Percentiles rank a stretch among this genome's conserved stretches.
Conservation (phyloP, 2,329 filamentous ascomycete genomes). For the Thielaviopsis punctulata region DNA sequence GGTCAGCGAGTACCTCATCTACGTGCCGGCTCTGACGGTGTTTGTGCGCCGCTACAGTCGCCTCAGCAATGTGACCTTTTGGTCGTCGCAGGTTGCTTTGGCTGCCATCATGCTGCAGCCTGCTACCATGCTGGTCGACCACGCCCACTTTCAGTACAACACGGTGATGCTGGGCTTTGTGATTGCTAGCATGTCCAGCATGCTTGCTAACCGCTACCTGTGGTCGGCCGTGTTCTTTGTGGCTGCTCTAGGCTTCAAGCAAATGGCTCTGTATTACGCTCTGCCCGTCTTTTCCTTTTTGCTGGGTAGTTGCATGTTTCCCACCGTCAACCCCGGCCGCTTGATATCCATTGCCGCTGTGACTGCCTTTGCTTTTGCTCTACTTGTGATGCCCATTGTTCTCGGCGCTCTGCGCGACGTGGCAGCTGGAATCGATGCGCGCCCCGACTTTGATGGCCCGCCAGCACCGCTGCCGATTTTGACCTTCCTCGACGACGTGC, state of each 20-base stretch:
- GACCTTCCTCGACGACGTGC: constrained; percentile 35
- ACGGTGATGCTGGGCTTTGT: constrained; percentile 94
- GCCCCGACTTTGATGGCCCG: constrained; percentile 9
- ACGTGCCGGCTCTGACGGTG: constrained; percentile 68
- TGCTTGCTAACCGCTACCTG: constrained; percentile 66
- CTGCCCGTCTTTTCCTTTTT: constrained; percentile 85
- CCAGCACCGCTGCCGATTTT: constrained; percentile 36
- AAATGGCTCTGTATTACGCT: constrained; percentile 97
- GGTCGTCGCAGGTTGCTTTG: constrained; percentile 71
- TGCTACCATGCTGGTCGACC: constrained; percentile 76
- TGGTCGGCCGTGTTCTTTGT: constrained; percentile 95
- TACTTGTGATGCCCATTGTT: constrained; percentile 61
- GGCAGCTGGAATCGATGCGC: constrained; percentile 35
- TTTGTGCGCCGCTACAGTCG: constrained; percentile 71
- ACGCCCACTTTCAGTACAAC: constrained; percentile 96
- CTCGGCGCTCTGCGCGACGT: constrained; percentile 53
- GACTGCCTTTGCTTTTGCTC: constrained; percentile 54
- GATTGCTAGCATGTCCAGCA: constrained; percentile 71
- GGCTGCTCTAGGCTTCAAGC: constrained; percentile 86
- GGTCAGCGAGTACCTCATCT: constrained; percentile 78
- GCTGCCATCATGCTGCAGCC: constrained; percentile 88
- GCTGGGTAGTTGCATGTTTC: constrained; percentile 69
- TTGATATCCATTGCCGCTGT: constrained; percentile 59
- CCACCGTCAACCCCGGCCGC: constrained; percentile 46
- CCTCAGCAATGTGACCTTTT: constrained; percentile 58